Conservation (phyloP, 1,139 yeast genomes). For the Arxiozyma heterogenica region DNA sequence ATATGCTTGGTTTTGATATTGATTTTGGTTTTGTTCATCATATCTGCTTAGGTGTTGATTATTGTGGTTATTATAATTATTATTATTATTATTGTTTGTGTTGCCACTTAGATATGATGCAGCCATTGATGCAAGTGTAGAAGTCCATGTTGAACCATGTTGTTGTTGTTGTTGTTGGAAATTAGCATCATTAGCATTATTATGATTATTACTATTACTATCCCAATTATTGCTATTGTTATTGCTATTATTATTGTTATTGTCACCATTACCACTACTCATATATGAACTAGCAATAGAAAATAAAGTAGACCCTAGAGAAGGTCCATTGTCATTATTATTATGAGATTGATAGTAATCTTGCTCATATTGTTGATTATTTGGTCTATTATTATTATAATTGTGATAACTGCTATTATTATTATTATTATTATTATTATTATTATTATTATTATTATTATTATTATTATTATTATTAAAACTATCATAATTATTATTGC, state of each 20-base stretch:
- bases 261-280: slow-evolving; percentile 2
- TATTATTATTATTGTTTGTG: background rate
- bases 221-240: background rate
- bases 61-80: background rate
- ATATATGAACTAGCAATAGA: slow-evolving; percentile 12
- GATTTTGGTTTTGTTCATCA: background rate
- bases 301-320: slow-evolving; percentile 9
- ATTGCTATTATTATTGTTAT: background rate
- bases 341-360: background rate
- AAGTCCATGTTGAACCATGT: slow-evolving; percentile 1
- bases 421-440: slow-evolving; percentile 1
- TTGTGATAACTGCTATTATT: too few relatives aligned
- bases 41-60: slow-evolving; percentile 3
- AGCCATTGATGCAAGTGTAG: slow-evolving; percentile 5
- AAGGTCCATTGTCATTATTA: background rate
- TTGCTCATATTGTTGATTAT: slow-evolving; percentile 2
- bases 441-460: too few relatives aligned
- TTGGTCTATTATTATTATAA: background rate
- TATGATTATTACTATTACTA: background rate
- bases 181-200: background rate
- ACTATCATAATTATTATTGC: too few relatives aligned
- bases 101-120: slow-evolving; percentile 1
- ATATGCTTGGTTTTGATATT: background rate
- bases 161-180: slow-evolving; percentile 4
- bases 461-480: too few relatives aligned